A percentile compares a stretch with the other conserved stretches of the same genome.
phyloP scores from a whole-genome alignment of 2,329 filamentous ascomycete genomes.

The Chaetomium olivaceum region DNA sequence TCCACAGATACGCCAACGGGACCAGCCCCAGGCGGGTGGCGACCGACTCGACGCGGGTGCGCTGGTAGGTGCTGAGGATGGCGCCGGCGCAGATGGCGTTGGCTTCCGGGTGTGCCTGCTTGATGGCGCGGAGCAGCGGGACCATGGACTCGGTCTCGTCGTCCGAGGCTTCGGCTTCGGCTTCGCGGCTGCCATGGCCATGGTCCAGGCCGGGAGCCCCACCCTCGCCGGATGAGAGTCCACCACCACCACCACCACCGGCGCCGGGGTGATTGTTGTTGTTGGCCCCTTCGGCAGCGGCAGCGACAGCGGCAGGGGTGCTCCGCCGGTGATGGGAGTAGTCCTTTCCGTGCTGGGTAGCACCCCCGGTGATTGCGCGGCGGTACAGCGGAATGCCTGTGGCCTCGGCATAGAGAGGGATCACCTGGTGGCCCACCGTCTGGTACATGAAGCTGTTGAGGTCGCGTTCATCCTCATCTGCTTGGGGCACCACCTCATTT shows the following conservation, averaged over 20 bases:
- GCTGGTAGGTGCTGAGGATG: slow-evolving; percentile 92
- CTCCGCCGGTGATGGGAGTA: slow-evolving; percentile 50
- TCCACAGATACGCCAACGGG: slow-evolving; percentile 88
- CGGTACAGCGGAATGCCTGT: slow-evolving; percentile 84
- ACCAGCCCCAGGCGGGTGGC: slow-evolving; percentile 79
- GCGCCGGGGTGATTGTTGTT: neutral
- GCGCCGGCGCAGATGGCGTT: slow-evolving; percentile 89
- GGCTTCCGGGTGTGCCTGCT: slow-evolving; percentile 69
- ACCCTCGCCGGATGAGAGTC: neutral
- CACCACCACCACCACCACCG: neutral
- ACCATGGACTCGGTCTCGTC: slow-evolving; percentile 92
- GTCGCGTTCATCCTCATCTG: slow-evolving; percentile 57
- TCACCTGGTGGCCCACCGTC: slow-evolving; percentile 85
- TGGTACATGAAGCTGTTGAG: slow-evolving; percentile 99
- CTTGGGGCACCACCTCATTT: slow-evolving; percentile 37
- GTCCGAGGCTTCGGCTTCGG: slow-evolving; percentile 14
- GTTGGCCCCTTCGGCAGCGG: no score
- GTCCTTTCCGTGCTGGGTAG: slow-evolving; percentile 69
- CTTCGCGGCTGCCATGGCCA: slow-evolving; percentile 12
- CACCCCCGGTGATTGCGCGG: slow-evolving; percentile 69
- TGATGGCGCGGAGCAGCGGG: slow-evolving; percentile 68
- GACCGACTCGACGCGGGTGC: slow-evolving; percentile 91
- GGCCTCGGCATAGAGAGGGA: slow-evolving; percentile 80
- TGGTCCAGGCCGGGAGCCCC: slow-evolving; percentile 25
- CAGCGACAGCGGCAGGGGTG: neutral